Evolutionary conservation across 2,329 filamentous ascomycete genomes (phyloP).

Genomic region (Bipolaris cookei): DNA sequence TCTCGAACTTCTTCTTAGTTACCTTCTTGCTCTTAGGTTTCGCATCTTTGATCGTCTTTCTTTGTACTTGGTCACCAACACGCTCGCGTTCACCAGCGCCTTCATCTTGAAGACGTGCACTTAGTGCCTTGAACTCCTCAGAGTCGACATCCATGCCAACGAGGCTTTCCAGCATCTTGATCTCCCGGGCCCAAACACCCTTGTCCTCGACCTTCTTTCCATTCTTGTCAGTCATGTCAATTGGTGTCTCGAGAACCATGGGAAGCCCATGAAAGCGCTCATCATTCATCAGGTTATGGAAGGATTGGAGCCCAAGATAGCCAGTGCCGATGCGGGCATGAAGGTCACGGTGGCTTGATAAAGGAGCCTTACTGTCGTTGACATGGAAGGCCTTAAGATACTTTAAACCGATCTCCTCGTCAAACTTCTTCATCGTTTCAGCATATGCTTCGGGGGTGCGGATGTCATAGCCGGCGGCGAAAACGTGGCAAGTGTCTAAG

Average conservation of each 20-base stretch:
- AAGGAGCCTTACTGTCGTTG: conserved; percentile 93
- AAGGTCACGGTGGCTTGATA: conserved; percentile 80
- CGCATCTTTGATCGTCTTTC: conserved; percentile 30
- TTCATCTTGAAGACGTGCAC: conserved; percentile 67
- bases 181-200: conserved; percentile 87
- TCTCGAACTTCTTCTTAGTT: conserved; percentile 26
- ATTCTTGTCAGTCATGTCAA: conserved; percentile 70
- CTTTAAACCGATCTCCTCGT: conserved; percentile 74
- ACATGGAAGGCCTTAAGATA: conserved; percentile 88
- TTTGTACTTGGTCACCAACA: conserved; percentile 73
- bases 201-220: conserved; percentile 76
- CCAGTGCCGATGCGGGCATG: conserved; percentile 97
- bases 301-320: conserved; percentile 86
- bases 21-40: conserved; percentile 24
- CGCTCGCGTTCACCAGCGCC: conserved; percentile 76
- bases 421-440: conserved; percentile 76
- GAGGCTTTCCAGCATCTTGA: conserved; percentile 88
- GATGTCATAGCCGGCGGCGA: conserved; percentile 92
- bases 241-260: conserved; percentile 96
- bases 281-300: conserved; percentile 90
- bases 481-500: conserved; percentile 95
- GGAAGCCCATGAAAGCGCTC: conserved; percentile 76
- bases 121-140: conserved; percentile 72
- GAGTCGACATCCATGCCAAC: conserved; percentile 81
- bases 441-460: conserved; percentile 75